Conservation (phyloP, 768 basidiomycete genomes). For the Leccinum incarnatum region DNA sequence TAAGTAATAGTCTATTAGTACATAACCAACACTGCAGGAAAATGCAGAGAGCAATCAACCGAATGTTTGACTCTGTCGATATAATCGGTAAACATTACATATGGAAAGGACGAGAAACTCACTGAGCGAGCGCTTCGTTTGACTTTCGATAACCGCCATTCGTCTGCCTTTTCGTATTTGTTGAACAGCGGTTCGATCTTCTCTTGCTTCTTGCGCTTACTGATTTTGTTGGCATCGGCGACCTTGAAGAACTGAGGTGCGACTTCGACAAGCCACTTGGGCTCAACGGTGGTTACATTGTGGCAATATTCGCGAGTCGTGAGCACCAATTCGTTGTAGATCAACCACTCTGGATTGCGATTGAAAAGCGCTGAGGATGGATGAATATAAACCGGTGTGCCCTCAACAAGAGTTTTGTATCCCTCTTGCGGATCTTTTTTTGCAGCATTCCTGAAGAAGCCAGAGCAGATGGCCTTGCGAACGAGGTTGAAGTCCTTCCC, state of each 20-base stretch:
- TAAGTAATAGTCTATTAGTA: conserved; percentile 11
- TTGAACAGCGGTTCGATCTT: conserved; percentile 97
- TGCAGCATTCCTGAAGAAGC: conserved; percentile 97
- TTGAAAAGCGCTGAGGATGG: conserved; percentile 97
- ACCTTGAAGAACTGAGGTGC: conserved; percentile 99
- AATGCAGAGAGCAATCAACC: conserved; percentile 44
- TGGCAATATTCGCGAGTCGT: conserved; percentile 96
- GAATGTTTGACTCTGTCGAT: conserved; percentile 79
- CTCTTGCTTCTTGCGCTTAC: conserved; percentile 92
- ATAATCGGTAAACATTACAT: conserved; percentile 13
- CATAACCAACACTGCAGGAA: conserved; percentile 7
- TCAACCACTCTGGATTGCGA: conserved; percentile 91
- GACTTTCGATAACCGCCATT: conserved; percentile 92
- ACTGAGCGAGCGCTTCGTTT: conserved; percentile 87
- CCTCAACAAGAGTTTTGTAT: conserved; percentile 96
- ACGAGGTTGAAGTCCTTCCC: conserved; percentile 92
- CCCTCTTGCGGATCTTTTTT: conserved; percentile 99
- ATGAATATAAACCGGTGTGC: conserved; percentile 98
- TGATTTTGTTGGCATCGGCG: conserved; percentile 96
- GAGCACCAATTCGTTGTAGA: conserved; percentile 93
- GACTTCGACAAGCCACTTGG: conserved; percentile 97
- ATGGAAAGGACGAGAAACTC: conserved; percentile 24
- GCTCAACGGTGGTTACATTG: conserved; percentile 93
- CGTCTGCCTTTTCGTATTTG: conserved; percentile 92
- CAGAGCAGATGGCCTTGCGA: conserved; percentile 93